Evolutionary conservation across 805 yeast genomes (phyloP).

Genomic region (Metschnikowia chrysomelidarum): DNA sequence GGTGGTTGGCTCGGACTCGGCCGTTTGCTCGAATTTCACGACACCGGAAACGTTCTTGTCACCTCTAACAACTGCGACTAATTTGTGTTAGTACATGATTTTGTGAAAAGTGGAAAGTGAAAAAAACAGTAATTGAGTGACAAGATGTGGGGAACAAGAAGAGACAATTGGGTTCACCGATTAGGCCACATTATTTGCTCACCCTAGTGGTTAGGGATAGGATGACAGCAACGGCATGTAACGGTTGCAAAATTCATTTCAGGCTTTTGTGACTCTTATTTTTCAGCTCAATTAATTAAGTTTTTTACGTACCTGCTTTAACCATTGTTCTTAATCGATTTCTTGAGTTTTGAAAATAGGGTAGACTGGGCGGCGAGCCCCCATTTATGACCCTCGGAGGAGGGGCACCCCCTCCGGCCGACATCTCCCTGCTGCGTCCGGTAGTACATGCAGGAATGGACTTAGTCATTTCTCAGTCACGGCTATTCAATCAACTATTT

Average conservation of each 20-base stretch:
- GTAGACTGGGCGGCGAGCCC: too few species aligned
- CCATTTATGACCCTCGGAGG: slow-evolving; percentile 8
- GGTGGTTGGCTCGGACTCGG: slow-evolving; percentile 80
- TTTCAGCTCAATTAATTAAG: too few species aligned
- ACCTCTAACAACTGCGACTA: slow-evolving; percentile 95
- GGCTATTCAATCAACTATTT: not conserved
- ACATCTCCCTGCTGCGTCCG: slow-evolving; percentile 4
- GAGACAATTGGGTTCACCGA: slow-evolving; percentile 4
- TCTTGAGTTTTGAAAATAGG: not conserved
- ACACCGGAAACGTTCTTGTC: slow-evolving; percentile 86
- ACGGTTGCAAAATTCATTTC: not conserved
- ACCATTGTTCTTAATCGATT: slow-evolving; percentile 54
- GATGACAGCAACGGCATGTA: slow-evolving; percentile 6
- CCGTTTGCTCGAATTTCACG: slow-evolving; percentile 80
- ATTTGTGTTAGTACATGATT: slow-evolving; percentile 15
- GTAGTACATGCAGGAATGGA: not conserved
- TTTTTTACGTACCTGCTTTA: slow-evolving; percentile 55
- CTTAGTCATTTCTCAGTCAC: not conserved
- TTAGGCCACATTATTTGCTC: slow-evolving; percentile 15
- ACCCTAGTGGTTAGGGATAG: slow-evolving; percentile 14
- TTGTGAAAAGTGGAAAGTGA: not conserved
- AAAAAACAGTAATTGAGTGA: too few species aligned
- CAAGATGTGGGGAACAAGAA: too few species aligned
- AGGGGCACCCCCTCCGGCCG: slow-evolving; percentile 3
- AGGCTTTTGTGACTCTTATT: too few species aligned